Conservation (phyloP, 768 basidiomycete genomes). For the Cubamyces sp. region DNA sequence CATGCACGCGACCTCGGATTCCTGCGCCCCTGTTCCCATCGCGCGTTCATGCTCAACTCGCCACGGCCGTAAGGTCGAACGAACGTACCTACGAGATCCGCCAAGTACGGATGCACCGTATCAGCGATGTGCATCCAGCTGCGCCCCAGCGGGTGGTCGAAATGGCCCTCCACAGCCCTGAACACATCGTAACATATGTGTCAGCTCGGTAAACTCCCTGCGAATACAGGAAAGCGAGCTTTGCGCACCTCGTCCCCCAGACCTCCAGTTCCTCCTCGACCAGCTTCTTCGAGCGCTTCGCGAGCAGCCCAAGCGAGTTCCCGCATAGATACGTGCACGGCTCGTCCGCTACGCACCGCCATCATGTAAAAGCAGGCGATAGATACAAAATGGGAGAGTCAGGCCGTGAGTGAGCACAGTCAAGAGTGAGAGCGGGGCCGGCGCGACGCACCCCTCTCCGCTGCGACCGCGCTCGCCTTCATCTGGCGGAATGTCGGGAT, state of each 20-base stretch:
- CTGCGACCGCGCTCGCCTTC: slow-evolving; percentile 30
- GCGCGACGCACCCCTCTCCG: slow-evolving; percentile 27
- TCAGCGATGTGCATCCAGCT: slow-evolving; percentile 84
- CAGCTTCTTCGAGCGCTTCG: slow-evolving; percentile 71
- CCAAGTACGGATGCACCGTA: slow-evolving; percentile 71
- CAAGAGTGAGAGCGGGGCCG: not conserved
- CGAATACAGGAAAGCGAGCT: not conserved
- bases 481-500: slow-evolving; percentile 42
- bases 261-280: slow-evolving; percentile 82
- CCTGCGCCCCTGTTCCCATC: slow-evolving; percentile 67
- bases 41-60: not conserved
- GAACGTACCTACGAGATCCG: slow-evolving; percentile 77
- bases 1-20: slow-evolving; percentile 94
- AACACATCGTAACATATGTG: not conserved
- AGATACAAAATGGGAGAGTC: not conserved
- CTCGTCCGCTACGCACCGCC: slow-evolving; percentile 26
- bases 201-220: not conserved
- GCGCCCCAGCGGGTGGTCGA: slow-evolving; percentile 81
- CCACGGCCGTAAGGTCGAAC: not conserved
- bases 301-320: slow-evolving; percentile 88
- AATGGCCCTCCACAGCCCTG: slow-evolving; percentile 90
- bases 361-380: not conserved
- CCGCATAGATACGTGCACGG: slow-evolving; percentile 89
- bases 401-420: not conserved
- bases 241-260: slow-evolving; percentile 73